Evolutionary conservation across 495 filamentous ascomycete species (phyloP), one percentile per base, ranked within the genome.

Genomic region (Massariosphaeria phaeospora): DNA sequence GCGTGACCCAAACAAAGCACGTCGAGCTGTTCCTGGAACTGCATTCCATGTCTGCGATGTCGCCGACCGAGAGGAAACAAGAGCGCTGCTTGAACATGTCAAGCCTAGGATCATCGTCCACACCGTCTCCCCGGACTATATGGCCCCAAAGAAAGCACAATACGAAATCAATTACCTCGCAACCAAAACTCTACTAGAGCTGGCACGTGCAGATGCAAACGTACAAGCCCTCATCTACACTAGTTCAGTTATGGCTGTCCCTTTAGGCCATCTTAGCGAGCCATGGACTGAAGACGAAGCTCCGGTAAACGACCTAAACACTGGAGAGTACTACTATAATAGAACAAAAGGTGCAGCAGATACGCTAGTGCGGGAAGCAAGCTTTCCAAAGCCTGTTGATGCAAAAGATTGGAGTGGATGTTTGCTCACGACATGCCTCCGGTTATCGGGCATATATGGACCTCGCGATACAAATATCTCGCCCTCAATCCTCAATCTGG

Each of bases 181-280:
- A 21, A 55, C 52, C 6, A 55, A 55, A 13, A 20, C 38, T 18
- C 31, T 55, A n/a, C 39, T 55, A 17, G 26, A 47, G 11, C 39
- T 47, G 2, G 41, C 52, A n/a, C 26, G 30, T 9, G 9, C 3
- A 13, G 24, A 38, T 46, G 9, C 29, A 20, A 38, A 17, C 17
- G 31, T 55, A 8, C 29, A 26, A 18, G 52, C 13, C 6, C 31
- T 55, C 11, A 24, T 53, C 1, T 53, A 26, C 10, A 35, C 50
- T 8, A 45, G 50, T 13, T 44, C 50, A 15, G 27, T 36, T 10
- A 33, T 44, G n/a, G 24, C 50, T 12, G 25, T 48, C 12, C 10
- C 15, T 2, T 15, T 46, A 9, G 25, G 39, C 21, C 7, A 29
- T 18, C 43, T 44, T 36, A 7, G 7, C 13, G 15, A 36, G 11